Conservation (phyloP, 331 rosid genomes). For the Cucumis variabilis region DNA sequence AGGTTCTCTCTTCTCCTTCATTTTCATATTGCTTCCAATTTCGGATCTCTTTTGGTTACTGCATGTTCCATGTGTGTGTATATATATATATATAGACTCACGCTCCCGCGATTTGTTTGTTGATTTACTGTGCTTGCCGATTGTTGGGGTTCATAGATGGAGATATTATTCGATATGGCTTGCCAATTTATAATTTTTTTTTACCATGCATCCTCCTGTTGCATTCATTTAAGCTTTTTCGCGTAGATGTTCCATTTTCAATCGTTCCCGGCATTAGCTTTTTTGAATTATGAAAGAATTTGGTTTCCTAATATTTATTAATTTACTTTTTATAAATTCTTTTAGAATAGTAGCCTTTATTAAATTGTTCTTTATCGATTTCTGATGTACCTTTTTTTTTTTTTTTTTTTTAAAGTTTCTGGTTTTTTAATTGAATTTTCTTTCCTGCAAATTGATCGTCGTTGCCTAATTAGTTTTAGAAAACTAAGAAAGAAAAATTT, state of each 20-base stretch:
- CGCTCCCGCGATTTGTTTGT: background rate
- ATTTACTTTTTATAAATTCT: background rate
- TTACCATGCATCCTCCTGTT: background rate
- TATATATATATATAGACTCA: background rate
- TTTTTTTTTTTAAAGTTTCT: too few relatives aligned
- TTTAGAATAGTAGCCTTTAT: background rate
- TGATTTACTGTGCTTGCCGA: background rate
- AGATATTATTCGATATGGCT: background rate
- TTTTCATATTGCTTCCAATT: background rate
- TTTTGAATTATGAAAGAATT: background rate
- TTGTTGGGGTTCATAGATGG: background rate
- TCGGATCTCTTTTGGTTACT: too few relatives aligned
- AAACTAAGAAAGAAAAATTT: too few relatives aligned
- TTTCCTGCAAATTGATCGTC: too few relatives aligned
- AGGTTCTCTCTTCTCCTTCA: background rate
- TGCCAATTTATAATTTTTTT: background rate
- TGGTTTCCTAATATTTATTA: background rate
- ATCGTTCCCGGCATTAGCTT: background rate
- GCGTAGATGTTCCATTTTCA: background rate
- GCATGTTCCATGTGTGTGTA: too few relatives aligned
- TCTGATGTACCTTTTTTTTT: too few relatives aligned
- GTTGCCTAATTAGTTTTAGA: too few relatives aligned
- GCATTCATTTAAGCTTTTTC: background rate
- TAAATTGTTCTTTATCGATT: too few relatives aligned
- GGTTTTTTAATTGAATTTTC: too few relatives aligned